These are phyloP conservation scores for Cyberlindnera euphorbiae DNA, from an alignment of 805 yeast species.

Conservation along the genomic window DNA sequence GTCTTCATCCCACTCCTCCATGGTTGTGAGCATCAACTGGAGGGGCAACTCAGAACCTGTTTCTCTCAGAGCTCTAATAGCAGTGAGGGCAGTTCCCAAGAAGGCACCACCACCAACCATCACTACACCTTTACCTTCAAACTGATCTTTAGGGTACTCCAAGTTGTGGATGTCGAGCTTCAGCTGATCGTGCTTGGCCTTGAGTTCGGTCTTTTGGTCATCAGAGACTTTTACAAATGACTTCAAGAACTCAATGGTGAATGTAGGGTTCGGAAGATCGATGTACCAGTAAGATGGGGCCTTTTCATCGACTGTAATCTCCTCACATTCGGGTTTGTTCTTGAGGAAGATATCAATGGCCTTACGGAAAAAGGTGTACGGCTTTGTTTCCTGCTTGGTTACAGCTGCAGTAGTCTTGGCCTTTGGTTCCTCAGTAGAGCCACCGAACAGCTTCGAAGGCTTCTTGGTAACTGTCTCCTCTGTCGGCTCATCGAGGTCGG, in stretches of 20 bases:
- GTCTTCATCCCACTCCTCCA: slow-evolving; percentile 38
- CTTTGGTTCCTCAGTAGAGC: background rate
- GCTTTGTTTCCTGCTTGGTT: background rate
- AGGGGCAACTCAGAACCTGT: slow-evolving; percentile 40
- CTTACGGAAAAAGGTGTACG: slow-evolving; percentile 12
- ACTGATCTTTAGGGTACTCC: slow-evolving; percentile 21
- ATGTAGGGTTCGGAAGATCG: slow-evolving; percentile 26
- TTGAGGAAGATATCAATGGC: slow-evolving; percentile 20
- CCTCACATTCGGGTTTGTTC: slow-evolving; percentile 20
- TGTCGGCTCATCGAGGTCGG: background rate
- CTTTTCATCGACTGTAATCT: slow-evolving; percentile 16
- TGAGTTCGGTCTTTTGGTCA: slow-evolving; percentile 19
- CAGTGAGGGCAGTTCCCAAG: slow-evolving; percentile 36
- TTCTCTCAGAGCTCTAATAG: slow-evolving; percentile 36
- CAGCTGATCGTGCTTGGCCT: slow-evolving; percentile 17
- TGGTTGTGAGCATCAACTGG: slow-evolving; percentile 38
- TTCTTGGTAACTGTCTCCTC: background rate
- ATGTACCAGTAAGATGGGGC: slow-evolving; percentile 26
- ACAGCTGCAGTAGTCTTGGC: background rate
- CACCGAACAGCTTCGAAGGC: background rate
- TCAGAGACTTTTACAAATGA: slow-evolving; percentile 14
- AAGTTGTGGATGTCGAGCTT: slow-evolving; percentile 17
- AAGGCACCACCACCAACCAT: slow-evolving; percentile 42
- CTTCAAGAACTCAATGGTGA: slow-evolving; percentile 23
- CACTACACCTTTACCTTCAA: slow-evolving; percentile 28